These are phyloP conservation scores for Plasmodium ovale DNA, from an alignment of 169 alveolate species.

Conservation along the genomic window DNA sequence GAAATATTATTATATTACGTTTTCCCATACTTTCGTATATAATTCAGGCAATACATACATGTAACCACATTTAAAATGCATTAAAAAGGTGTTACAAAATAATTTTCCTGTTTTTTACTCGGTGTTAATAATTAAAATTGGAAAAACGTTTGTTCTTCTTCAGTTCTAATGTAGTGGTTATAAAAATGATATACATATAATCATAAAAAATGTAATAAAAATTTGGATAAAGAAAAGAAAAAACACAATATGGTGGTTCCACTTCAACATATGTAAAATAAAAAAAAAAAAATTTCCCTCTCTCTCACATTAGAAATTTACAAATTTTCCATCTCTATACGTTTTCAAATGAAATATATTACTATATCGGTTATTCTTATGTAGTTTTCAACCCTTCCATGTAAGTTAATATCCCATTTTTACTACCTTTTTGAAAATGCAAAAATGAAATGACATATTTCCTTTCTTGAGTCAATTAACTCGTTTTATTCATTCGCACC, in stretches of 20 bases:
- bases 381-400: not conserved
- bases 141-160: too few relatives aligned
- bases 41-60: too few relatives aligned
- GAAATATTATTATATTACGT: too few relatives aligned
- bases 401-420: not conserved
- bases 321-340: constrained; percentile 4
- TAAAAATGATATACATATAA: too few relatives aligned
- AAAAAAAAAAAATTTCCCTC: not conserved
- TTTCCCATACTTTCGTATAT: too few relatives aligned
- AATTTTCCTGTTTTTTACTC: too few relatives aligned
- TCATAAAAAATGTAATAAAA: constrained; percentile 2
- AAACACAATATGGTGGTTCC: not conserved
- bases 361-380: not conserved
- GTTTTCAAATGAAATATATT: not conserved
- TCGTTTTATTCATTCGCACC: too few relatives aligned
- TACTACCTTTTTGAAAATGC: not conserved
- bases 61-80: too few relatives aligned
- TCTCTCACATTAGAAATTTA: constrained; percentile 18
- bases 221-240: constrained; percentile 12
- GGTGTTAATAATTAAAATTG: too few relatives aligned
- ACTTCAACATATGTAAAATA: constrained; percentile 1
- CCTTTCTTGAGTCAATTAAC: not conserved
- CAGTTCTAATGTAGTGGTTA: too few relatives aligned
- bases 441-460: too few relatives aligned
- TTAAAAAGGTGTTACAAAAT: too few relatives aligned